Percentiles rank a stretch among this genome's conserved stretches.
phyloP scores from a whole-genome alignment of 495 filamentous ascomycete species.

The Xylaria palmicola region DNA sequence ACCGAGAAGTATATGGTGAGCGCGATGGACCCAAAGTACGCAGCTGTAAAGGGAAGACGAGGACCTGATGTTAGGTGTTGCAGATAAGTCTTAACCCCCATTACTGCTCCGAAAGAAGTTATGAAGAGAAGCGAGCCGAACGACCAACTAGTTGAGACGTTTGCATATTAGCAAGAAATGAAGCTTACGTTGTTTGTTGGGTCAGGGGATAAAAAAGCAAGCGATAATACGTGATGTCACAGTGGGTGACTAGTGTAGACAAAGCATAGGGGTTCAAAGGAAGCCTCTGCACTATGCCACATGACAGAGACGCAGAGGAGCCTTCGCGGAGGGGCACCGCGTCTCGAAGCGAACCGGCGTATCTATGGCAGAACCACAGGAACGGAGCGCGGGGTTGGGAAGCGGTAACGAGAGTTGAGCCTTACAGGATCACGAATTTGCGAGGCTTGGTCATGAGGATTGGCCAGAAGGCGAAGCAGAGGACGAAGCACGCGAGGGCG shows the following conservation, averaged over 20 bases:
- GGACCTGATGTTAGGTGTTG: constrained; percentile 82
- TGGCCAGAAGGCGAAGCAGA: constrained; percentile 88
- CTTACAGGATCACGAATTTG: constrained; percentile 97
- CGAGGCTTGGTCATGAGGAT: constrained; percentile 72
- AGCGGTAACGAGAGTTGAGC: constrained; percentile 35
- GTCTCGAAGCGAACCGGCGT: constrained; percentile 7
- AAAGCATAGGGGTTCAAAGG: constrained; percentile 21
- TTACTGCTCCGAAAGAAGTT: constrained; percentile 88
- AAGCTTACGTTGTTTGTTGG: constrained; percentile 17
- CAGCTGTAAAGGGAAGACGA: constrained; percentile 89
- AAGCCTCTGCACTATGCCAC: constrained; percentile 27
- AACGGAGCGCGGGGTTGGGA: constrained; percentile 7
- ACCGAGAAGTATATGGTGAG: constrained; percentile 90
- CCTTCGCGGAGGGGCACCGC: constrained; percentile 28
- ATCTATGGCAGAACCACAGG: constrained; percentile 14
- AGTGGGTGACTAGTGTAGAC: constrained; percentile 15
- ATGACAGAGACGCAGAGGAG: constrained; percentile 32
- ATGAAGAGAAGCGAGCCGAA: constrained; percentile 89
- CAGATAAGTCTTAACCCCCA: constrained; percentile 80
- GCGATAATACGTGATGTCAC: constrained; percentile 12
- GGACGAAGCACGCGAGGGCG: constrained; percentile 84
- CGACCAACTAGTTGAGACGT: constrained; percentile 69
- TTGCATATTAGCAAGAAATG: constrained; percentile 13
- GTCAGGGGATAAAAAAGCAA: neutral
- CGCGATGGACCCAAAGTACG: constrained; percentile 93